Evolutionary conservation across 495 filamentous ascomycete species (phyloP).

Genomic region (Hypoxylon perforatum): DNA sequence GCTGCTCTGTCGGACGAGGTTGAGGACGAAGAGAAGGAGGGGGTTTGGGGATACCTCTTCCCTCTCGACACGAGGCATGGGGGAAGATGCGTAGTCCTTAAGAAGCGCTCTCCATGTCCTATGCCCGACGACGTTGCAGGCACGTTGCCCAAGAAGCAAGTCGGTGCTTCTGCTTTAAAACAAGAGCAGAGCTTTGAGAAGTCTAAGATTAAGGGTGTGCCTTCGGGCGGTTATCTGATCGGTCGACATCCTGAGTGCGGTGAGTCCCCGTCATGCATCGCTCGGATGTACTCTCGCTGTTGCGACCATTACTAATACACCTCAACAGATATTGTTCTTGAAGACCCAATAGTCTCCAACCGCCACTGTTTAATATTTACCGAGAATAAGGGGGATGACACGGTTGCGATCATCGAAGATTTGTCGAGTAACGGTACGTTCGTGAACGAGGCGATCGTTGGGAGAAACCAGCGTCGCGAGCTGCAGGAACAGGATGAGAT

Average conservation of each 20-base stretch:
- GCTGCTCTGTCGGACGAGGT: conserved; percentile 82
- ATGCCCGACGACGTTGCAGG: conserved; percentile 53
- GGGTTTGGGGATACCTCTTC: conserved; percentile 95
- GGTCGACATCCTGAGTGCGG: conserved; percentile 95
- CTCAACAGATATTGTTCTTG: conserved; percentile 76
- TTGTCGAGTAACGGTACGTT: conserved; percentile 97
- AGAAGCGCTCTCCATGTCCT: conserved; percentile 73
- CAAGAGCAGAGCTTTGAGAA: conserved; percentile 70
- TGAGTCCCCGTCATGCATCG: conserved; percentile 56
- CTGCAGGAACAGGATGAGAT: conserved; percentile 91
- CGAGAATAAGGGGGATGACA: conserved; percentile 83
- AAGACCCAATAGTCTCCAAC: conserved; percentile 90
- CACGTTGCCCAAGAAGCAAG: conserved; percentile 38
- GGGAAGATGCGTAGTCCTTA: conserved; percentile 76
- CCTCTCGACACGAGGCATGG: conserved; percentile 77
- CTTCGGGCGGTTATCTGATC: conserved; percentile 88
- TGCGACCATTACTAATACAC: conserved; percentile 31
- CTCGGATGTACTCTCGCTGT: neutral
- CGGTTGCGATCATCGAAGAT: conserved; percentile 87
- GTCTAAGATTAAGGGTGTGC: conserved; percentile 63
- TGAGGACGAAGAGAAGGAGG: conserved; percentile 85
- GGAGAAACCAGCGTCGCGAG: conserved; percentile 89
- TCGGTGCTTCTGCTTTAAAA: conserved; percentile 54
- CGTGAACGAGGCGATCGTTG: conserved; percentile 90
- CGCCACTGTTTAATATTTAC: conserved; percentile 91